Conservation (phyloP, 75 land plant species). For the Cryptomeria japonica region DNA sequence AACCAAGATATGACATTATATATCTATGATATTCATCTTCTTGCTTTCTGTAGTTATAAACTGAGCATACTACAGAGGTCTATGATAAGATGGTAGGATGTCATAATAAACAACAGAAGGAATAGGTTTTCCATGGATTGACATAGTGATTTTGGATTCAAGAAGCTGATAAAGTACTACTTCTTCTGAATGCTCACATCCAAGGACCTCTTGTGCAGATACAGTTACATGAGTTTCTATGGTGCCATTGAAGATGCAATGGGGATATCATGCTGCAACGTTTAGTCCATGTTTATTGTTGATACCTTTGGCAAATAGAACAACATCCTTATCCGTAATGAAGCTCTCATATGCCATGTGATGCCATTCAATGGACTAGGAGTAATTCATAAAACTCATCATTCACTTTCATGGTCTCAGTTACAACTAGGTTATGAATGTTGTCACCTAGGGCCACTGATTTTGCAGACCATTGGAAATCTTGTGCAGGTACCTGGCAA, state of each 20-base stretch:
- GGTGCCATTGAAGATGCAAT: conserved; percentile 49
- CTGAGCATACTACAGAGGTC: not conserved
- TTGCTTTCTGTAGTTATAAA: conserved; percentile 1
- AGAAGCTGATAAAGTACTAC: not conserved
- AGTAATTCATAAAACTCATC: not conserved
- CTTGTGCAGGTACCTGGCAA: conserved; percentile 32
- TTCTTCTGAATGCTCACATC: conserved; percentile 58
- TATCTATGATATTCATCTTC: not conserved
- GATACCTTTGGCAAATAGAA: conserved; percentile 78
- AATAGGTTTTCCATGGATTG: not conserved
- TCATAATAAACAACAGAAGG: conserved; percentile 37
- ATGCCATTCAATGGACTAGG: conserved; percentile 30
- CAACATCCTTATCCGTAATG: conserved; percentile 56
- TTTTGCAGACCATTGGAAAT: conserved; percentile 22
- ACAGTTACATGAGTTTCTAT: conserved; percentile 48
- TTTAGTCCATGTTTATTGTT: conserved; percentile 33
- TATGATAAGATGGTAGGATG: not conserved
- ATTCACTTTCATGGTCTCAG: not conserved
- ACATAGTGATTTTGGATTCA: conserved; percentile 13
- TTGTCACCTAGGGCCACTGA: conserved; percentile 13
- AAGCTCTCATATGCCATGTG: conserved; percentile 56
- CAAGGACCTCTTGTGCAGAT: conserved; percentile 78
- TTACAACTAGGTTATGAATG: not conserved
- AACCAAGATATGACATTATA: no score
- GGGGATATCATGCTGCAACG: conserved; percentile 18